A percentile compares a stretch with the other conserved stretches of the same genome.
Conservation (phyloP, 192 early-diverging fungal species). For the Linnemannia hyalina region DNA sequence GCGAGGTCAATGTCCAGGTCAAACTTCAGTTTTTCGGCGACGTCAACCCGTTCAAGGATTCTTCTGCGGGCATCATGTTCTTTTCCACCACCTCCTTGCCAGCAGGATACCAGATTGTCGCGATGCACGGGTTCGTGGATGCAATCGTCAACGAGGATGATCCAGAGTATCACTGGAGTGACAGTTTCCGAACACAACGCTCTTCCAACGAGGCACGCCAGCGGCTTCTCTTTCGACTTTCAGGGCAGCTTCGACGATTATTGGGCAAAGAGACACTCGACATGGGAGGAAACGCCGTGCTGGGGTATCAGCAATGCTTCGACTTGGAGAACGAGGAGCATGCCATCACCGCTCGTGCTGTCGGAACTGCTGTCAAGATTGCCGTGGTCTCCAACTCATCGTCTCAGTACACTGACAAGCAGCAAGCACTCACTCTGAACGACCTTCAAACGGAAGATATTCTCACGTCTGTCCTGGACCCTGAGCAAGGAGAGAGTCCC, state of each 20-base stretch:
- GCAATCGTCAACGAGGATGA: conserved; percentile 78
- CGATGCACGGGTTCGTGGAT: conserved; percentile 80
- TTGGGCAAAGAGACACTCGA: conserved; percentile 83
- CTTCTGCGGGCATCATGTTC: conserved; percentile 74
- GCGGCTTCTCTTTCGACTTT: conserved; percentile 74
- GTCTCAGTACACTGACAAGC: conserved; percentile 32
- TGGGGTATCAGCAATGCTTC: conserved; percentile 82
- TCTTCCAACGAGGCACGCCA: conserved; percentile 84
- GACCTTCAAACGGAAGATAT: conserved; percentile 44
- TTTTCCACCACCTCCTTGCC: conserved; percentile 74
- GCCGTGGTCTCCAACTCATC: conserved; percentile 43
- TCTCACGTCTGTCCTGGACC: conserved; percentile 21
- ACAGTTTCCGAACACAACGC: conserved; percentile 83
- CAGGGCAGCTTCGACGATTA: conserved; percentile 75
- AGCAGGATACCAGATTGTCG: conserved; percentile 62
- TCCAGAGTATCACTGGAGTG: conserved; percentile 88
- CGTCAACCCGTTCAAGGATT: conserved; percentile 85
- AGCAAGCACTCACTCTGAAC: conserved; percentile 26
- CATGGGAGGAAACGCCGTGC: conserved; percentile 79
- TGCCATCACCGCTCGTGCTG: conserved; percentile 79
- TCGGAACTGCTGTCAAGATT: conserved; percentile 81
- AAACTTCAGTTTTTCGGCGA: conserved; percentile 87
- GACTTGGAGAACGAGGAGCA: conserved; percentile 81
- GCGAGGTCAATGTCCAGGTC: conserved; percentile 80
- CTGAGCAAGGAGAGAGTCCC: conserved; percentile 16